A percentile compares a stretch with the other conserved stretches of the same genome.
These are phyloP conservation scores for Diaporthe aspalathi DNA, from an alignment of 2,329 filamentous ascomycete genomes.

Conservation along the genomic window DNA sequence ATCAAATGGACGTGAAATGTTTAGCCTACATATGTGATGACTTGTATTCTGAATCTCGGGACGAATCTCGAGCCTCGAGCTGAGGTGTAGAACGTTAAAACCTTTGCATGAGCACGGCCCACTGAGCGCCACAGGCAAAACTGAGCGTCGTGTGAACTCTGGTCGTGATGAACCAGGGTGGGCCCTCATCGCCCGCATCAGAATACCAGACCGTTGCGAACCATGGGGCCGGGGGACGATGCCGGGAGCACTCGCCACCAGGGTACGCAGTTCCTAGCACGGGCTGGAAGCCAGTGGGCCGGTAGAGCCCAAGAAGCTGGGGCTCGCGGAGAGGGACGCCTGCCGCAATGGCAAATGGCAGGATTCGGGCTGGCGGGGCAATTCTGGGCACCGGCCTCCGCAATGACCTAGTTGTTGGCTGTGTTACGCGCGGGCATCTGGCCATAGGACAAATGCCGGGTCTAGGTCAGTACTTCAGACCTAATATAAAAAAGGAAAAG, in stretches of 20 bases:
- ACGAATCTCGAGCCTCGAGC: slow-evolving; percentile 22
- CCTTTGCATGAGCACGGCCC: slow-evolving; percentile 18
- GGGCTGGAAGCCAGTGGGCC: background rate
- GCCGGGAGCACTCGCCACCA: slow-evolving; percentile 19
- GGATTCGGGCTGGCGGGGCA: slow-evolving; percentile 19
- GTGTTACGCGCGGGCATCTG: background rate
- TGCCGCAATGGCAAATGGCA: slow-evolving; percentile 1
- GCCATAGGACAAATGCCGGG: slow-evolving; percentile 19
- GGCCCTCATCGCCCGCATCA: slow-evolving; percentile 8
- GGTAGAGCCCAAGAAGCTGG: slow-evolving; percentile 9
- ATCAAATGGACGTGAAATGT: slow-evolving; percentile 15
- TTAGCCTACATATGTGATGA: slow-evolving; percentile 13
- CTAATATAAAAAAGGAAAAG: too few species aligned
- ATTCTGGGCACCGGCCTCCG: background rate
- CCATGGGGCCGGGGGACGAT: slow-evolving; percentile 20
- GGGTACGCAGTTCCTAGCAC: slow-evolving; percentile 3
- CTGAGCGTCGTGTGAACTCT: slow-evolving; percentile 1
- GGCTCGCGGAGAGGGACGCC: background rate
- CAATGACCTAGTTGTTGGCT: slow-evolving; percentile 6
- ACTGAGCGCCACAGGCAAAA: background rate
- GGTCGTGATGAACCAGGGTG: slow-evolving; percentile 18
- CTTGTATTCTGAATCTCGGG: slow-evolving; percentile 13
- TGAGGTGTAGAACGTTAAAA: slow-evolving; percentile 13
- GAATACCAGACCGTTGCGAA: slow-evolving; percentile 23
- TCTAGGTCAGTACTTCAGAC: slow-evolving; percentile 1